Percentiles rank a stretch among this genome's conserved stretches.
Conservation (phyloP, 2,329 filamentous ascomycete genomes). For the Botrytis elliptica region DNA sequence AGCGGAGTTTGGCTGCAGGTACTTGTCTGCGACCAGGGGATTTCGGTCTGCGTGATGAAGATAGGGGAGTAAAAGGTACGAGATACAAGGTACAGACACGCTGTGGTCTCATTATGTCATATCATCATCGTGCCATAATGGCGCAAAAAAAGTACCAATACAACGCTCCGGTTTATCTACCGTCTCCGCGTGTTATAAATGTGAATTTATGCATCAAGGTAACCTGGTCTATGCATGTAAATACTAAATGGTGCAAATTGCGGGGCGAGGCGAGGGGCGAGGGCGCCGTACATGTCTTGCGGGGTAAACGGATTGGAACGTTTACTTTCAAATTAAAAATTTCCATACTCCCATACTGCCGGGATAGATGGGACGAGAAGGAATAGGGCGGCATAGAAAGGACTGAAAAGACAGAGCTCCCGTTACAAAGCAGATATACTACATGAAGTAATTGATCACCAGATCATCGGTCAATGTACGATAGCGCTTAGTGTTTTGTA, state of each 20-base stretch:
- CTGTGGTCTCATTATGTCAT: not conserved
- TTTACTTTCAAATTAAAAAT: not conserved
- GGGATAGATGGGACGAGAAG: not conserved
- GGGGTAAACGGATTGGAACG: not conserved
- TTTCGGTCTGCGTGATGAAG: not conserved
- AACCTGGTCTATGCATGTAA: not conserved
- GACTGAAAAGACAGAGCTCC: not conserved
- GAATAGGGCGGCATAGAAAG: not conserved
- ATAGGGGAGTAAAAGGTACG: not conserved
- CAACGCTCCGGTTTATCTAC: not conserved
- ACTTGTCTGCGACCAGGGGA: not conserved
- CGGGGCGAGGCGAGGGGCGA: not conserved
- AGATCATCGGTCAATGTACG: constrained; percentile 8
- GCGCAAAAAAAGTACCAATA: not conserved
- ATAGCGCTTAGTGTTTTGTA: not conserved
- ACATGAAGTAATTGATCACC: not conserved
- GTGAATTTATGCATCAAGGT: not conserved
- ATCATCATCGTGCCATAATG: not conserved
- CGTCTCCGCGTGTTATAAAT: not conserved
- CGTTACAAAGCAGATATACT: not conserved
- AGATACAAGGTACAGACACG: not conserved
- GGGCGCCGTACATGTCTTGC: not conserved
- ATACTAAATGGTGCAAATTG: not conserved
- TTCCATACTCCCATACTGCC: not conserved
- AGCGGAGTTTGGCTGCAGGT: constrained; percentile 12